Evolutionary conservation across 768 basidiomycete species (phyloP), one percentile per base, ranked within the genome.

Genomic region (Collybia sordida): DNA sequence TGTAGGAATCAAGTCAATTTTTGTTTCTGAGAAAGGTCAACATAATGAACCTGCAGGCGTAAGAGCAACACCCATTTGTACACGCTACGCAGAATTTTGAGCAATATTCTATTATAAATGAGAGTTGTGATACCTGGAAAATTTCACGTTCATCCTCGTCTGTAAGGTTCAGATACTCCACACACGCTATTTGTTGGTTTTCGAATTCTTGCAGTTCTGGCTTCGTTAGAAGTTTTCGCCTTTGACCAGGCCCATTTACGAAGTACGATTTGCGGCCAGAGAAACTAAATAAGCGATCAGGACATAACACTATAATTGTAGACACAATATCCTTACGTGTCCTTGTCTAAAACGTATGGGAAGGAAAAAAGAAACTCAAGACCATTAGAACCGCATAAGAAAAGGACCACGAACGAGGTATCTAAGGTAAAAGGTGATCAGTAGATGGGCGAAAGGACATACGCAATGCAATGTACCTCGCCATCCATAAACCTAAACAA

Each of bases 81-180:
- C 79, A 38, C 79, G 72, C 78, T 80, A 38, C 19, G 46, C 14
- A 9, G 45, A 15, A 17, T 25, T 11, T 19, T 52, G 48, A 47
- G 28, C 28, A 50, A 12, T 34, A 11, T 31, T 37, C 4, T 17
- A 39, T 12, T 4, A 27, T 45, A 3, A 25, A 31, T 12, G 15
- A 22, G 43, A 38, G 9, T 46, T 12, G 15, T 27, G 52, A 36
- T 53, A 72, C 81, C 69, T 80, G 74, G 54, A 86, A 90, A 21
- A 86, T 81, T 58, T 86, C 86, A 23, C 85, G 75, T 55, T 88
- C 88, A 58, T 80, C 77, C 43, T 80, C 74, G 6, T 62, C 61
- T 0, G 64, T 69, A 36, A 86, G 59, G 15, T 71, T 70, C 2
- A 66, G 63, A 54, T 85, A 85, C 57, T 84, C 83, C 1, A 79